These are phyloP conservation scores for Clavispora vitiphila DNA, from an alignment of 805 yeast genomes.

Conservation along the genomic window DNA sequence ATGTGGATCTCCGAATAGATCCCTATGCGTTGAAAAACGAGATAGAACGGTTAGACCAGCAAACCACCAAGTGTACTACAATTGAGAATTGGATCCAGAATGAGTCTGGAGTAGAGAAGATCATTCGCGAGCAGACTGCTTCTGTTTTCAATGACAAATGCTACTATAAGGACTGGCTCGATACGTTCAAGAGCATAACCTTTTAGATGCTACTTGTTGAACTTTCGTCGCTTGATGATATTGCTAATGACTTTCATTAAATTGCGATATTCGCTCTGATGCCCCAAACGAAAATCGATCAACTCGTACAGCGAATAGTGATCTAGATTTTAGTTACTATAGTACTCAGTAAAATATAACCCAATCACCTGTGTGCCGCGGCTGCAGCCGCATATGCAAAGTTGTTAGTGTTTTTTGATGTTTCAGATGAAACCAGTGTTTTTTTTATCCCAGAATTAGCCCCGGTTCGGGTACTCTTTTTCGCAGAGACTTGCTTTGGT, in stretches of 20 bases:
- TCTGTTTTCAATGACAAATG: constrained; percentile 33
- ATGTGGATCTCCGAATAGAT: constrained; percentile 30
- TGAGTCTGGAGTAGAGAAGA: constrained; percentile 30
- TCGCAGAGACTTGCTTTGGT: constrained; percentile 2
- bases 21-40: constrained; percentile 33
- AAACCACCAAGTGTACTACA: constrained; percentile 21
- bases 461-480: neutral
- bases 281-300: too few species aligned
- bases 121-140: constrained; percentile 29
- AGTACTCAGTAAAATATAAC: neutral
- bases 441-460: neutral
- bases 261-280: too few species aligned
- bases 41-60: constrained; percentile 17
- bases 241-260: neutral
- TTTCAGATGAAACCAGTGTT: neutral
- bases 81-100: constrained; percentile 35
- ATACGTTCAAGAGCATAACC: constrained; percentile 13
- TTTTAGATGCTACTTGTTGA: neutral
- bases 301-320: too few species aligned
- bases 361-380: constrained; percentile 25
- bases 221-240: neutral
- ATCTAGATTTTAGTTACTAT: neutral
- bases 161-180: constrained; percentile 33
- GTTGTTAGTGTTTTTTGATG: constrained; percentile 17
- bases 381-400: constrained; percentile 47